Conservation (phyloP, 2,329 filamentous ascomycete genomes). For the Diaporthe vexans region DNA sequence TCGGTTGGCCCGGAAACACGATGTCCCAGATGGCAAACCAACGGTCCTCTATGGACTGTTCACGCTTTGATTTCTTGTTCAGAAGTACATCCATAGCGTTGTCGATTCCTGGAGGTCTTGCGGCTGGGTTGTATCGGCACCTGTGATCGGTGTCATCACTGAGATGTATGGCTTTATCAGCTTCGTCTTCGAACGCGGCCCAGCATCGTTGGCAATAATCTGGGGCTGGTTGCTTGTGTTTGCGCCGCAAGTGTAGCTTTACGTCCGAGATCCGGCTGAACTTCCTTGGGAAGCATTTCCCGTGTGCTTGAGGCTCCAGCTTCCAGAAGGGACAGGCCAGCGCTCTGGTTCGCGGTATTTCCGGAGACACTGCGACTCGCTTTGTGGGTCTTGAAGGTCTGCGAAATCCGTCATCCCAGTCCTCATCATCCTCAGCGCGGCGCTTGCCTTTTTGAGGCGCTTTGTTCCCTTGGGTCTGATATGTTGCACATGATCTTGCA, state of each 20-base stretch:
- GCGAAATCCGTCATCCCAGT: background rate
- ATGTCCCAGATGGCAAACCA: constrained; percentile 13
- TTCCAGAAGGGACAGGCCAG: constrained; percentile 8
- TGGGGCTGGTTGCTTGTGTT: background rate
- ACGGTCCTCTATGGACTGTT: background rate
- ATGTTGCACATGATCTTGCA: background rate
- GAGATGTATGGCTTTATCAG: background rate
- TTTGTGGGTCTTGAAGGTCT: background rate
- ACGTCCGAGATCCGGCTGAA: background rate
- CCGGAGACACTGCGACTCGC: background rate
- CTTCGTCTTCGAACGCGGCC: background rate
- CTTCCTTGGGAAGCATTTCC: background rate
- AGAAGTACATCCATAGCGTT: background rate
- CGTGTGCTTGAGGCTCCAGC: background rate
- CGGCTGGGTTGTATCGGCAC: background rate
- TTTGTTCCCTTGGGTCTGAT: background rate
- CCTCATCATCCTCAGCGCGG: background rate
- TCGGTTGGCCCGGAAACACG: background rate
- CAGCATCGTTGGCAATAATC: constrained; percentile 9
- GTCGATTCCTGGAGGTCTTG: background rate
- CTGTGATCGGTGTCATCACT: background rate
- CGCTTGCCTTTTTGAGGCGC: background rate
- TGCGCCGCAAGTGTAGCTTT: background rate
- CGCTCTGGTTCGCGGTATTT: background rate
- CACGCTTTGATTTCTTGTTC: background rate